These are phyloP conservation scores for Globisporangium okanoganense DNA, from an alignment of 352 stramenopile genomes.

Conservation along the genomic window DNA sequence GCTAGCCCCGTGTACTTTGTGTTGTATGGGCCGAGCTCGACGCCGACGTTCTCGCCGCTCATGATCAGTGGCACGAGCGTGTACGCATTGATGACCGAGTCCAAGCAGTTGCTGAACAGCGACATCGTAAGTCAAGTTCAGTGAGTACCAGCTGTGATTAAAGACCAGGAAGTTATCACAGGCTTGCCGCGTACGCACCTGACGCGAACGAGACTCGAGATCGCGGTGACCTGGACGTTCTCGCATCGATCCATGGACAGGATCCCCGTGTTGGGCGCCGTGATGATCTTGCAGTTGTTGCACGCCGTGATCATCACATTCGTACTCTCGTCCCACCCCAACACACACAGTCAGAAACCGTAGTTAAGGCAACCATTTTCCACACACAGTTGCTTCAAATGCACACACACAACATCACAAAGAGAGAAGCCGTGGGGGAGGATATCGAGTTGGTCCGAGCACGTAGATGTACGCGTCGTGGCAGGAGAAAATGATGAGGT, in stretches of 20 bases:
- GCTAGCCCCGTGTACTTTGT: constrained; percentile 90
- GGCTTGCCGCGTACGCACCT: constrained; percentile 32
- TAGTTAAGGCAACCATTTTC: constrained; percentile 43
- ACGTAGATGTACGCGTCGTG: constrained; percentile 95
- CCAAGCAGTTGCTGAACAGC: constrained; percentile 88
- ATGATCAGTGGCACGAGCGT: constrained; percentile 90
- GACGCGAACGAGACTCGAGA: constrained; percentile 86
- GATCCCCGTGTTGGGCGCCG: constrained; percentile 91
- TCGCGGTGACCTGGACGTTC: constrained; percentile 86
- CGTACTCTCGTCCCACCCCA: constrained; percentile 21
- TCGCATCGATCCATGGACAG: constrained; percentile 94
- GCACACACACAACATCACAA: background rate
- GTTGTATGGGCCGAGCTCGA: constrained; percentile 95
- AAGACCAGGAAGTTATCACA: background rate
- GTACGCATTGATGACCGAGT: constrained; percentile 91
- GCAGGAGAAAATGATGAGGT: constrained; percentile 89
- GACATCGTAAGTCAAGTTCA: constrained; percentile 2
- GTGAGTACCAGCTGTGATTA: background rate
- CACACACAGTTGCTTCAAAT: background rate
- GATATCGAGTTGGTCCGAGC: constrained; percentile 91
- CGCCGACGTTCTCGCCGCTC: constrained; percentile 93
- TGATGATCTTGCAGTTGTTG: constrained; percentile 95
- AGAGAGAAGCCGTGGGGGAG: constrained; percentile 20
- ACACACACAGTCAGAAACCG: constrained; percentile 14
- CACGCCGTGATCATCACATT: constrained; percentile 92